These are phyloP conservation scores for Kwoniella sp. DNA, from an alignment of 768 basidiomycete genomes.

Conservation along the genomic window DNA sequence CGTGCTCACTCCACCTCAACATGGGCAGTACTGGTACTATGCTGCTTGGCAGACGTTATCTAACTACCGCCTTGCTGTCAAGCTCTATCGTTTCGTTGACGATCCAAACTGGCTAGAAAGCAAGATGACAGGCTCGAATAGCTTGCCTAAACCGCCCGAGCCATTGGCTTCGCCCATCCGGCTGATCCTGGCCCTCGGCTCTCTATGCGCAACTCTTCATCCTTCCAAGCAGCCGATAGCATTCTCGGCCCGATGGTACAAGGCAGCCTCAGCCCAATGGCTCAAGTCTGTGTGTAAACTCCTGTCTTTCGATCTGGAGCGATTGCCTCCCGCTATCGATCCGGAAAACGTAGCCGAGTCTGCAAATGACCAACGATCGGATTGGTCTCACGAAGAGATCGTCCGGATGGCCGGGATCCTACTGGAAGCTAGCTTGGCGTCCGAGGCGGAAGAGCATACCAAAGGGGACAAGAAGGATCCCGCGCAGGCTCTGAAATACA, in stretches of 20 bases:
- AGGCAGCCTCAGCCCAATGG: conserved; percentile 20
- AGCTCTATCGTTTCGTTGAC: no score
- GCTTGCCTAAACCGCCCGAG: conserved; percentile 19
- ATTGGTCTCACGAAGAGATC: conserved; percentile 28
- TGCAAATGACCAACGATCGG: conserved; percentile 20
- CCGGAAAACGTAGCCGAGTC: conserved; percentile 11
- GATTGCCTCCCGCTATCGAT: conserved; percentile 24
- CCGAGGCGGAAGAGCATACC: conserved; percentile 5
- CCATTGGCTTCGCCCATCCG: conserved; percentile 27
- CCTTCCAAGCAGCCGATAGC: conserved; percentile 4
- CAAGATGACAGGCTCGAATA: conserved; percentile 1
- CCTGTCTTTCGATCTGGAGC: conserved; percentile 21
- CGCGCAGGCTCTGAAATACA: conserved; percentile 39
- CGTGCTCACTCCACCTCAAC: no score
- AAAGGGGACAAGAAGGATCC: conserved; percentile 15
- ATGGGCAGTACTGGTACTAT: no score
- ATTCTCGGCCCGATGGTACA: conserved; percentile 19
- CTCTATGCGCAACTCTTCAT: conserved; percentile 23
- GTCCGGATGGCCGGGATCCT: conserved; percentile 27
- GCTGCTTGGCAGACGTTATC: no score
- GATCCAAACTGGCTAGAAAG: no score
- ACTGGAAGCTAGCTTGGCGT: conserved; percentile 39
- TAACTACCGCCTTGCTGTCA: no score
- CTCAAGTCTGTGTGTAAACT: conserved; percentile 33
- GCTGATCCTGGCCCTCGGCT: conserved; percentile 33